Evolutionary conservation across 495 filamentous ascomycete genomes (phyloP).

Genomic region (Cercophora samala): DNA sequence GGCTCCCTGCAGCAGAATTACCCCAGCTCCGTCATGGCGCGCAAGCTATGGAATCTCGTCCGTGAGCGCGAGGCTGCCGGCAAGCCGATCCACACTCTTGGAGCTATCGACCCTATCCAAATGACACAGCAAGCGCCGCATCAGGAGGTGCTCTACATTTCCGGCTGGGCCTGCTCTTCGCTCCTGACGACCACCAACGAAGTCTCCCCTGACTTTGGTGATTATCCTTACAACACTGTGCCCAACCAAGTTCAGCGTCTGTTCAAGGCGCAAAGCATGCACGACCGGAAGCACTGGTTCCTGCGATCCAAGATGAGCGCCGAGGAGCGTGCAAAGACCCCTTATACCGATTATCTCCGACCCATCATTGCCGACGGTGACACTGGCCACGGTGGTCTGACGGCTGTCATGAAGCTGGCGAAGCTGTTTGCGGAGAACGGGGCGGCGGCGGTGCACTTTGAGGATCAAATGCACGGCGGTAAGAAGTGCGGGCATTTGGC

Average conservation of each 20-base stretch:
- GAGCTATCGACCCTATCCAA: conserved; percentile 94
- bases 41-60: conserved; percentile 87
- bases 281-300: conserved; percentile 95
- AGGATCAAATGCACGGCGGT: conserved; percentile 94
- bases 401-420: conserved; percentile 90
- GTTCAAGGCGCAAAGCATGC: conserved; percentile 93
- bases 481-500: conserved; percentile 99
- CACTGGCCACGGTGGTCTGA: conserved; percentile 88
- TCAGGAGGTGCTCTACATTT: conserved; percentile 94
- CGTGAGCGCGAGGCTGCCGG: conserved; percentile 69
- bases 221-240: conserved; percentile 98
- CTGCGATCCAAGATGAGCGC: conserved; percentile 68
- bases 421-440: conserved; percentile 99
- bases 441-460: conserved; percentile 93
- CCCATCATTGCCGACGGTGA: conserved; percentile 98
- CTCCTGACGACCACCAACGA: conserved; percentile 92
- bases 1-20: conserved; percentile 83
- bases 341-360: conserved; percentile 86
- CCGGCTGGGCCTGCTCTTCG: conserved; percentile 94
- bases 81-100: conserved; percentile 92
- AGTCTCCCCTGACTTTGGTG: conserved; percentile 93
- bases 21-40: conserved; percentile 86
- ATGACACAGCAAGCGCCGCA: conserved; percentile 98
- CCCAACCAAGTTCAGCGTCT: conserved; percentile 96
- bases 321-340: conserved; percentile 65